These are phyloP conservation scores for Cladosporium sp. DNA, from an alignment of 2,329 filamentous ascomycete species.

Conservation along the genomic window DNA sequence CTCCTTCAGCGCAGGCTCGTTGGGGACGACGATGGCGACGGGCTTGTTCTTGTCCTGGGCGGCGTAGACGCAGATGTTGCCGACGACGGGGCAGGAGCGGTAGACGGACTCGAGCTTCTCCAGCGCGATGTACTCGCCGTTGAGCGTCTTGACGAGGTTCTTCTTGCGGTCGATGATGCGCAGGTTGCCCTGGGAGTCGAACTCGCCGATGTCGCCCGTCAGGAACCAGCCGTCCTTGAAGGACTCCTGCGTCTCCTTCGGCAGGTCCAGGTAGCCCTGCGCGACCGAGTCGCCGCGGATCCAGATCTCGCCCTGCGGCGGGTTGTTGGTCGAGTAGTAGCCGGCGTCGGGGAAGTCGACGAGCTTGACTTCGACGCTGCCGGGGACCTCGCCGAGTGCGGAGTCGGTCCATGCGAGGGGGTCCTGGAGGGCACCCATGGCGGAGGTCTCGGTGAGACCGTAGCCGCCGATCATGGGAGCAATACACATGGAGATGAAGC, in stretches of 20 bases:
- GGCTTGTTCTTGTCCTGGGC: constrained; percentile 69
- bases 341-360: constrained; percentile 86
- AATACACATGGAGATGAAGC: constrained; percentile 85
- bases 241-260: constrained; percentile 71
- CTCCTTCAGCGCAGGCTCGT: constrained; percentile 51
- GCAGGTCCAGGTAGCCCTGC: constrained; percentile 74
- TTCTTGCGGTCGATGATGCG: constrained; percentile 93
- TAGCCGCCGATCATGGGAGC: constrained; percentile 94
- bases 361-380: constrained; percentile 79
- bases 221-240: constrained; percentile 88
- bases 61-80: constrained; percentile 83
- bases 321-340: constrained; percentile 66
- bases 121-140: constrained; percentile 93
- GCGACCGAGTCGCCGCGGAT: constrained; percentile 74
- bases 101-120: constrained; percentile 93
- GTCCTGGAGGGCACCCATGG: constrained; percentile 71
- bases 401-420: constrained; percentile 76
- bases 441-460: constrained; percentile 81
- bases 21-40: constrained; percentile 69
- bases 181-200: constrained; percentile 71
- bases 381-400: constrained; percentile 71
- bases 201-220: constrained; percentile 92
- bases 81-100: constrained; percentile 68
- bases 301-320: constrained; percentile 88
- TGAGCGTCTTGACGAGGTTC: constrained; percentile 93